phyloP scores from a whole-genome alignment of 75 land plant species.

The Cupressus sempervirens region DNA sequence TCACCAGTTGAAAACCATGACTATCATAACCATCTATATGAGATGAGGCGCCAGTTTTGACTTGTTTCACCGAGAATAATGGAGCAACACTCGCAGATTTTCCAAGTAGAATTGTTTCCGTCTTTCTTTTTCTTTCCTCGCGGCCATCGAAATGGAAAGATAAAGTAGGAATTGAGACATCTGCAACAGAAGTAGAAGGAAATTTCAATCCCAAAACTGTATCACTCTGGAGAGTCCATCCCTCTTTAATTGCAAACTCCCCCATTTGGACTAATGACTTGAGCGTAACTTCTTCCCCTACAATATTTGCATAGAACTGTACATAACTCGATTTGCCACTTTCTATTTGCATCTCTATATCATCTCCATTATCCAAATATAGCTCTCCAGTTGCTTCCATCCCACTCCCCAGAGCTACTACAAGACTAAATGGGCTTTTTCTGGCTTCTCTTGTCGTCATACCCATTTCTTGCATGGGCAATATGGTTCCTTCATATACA shows the following conservation, averaged over 20 bases:
- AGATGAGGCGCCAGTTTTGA: not conserved
- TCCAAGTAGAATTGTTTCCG: not conserved
- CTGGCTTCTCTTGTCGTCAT: slow-evolving; percentile 54
- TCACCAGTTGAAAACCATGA: not conserved
- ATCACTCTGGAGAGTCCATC: slow-evolving; percentile 42
- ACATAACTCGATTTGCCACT: slow-evolving; percentile 52
- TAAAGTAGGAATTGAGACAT: not conserved
- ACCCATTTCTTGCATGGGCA: slow-evolving; percentile 73
- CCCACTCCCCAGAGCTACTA: slow-evolving; percentile 36
- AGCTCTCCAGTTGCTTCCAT: slow-evolving; percentile 24
- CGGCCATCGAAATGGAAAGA: not conserved
- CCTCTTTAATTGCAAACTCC: slow-evolving; percentile 45
- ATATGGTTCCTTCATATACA: slow-evolving; percentile 58
- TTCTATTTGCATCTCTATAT: slow-evolving; percentile 25
- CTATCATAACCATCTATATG: not conserved
- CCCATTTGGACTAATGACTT: slow-evolving; percentile 49
- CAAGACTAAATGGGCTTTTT: slow-evolving; percentile 61
- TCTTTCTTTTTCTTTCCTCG: not conserved
- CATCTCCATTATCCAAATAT: slow-evolving; percentile 36
- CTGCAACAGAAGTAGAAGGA: not conserved
- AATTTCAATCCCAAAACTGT: slow-evolving; percentile 41
- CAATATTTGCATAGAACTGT: slow-evolving; percentile 32
- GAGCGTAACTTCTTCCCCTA: slow-evolving; percentile 19
- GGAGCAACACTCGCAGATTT: slow-evolving; percentile 13
- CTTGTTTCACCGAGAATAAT: not conserved